phyloP scores from a whole-genome alignment of 2,329 filamentous ascomycete species.

The Colletotrichum ledebouriae region DNA sequence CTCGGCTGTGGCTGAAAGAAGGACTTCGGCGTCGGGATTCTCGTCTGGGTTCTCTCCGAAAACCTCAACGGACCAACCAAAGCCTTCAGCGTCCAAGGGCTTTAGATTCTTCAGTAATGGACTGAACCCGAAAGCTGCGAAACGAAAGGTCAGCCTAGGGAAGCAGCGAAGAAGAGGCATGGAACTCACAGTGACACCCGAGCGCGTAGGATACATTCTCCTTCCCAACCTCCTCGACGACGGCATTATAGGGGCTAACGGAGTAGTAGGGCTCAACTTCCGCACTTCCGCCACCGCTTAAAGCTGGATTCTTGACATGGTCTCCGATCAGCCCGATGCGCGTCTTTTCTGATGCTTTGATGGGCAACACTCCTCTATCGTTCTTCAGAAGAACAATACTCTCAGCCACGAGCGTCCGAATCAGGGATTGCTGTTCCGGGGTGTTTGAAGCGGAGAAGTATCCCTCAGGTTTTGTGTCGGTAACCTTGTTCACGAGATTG shows the following conservation, averaged over 20 bases:
- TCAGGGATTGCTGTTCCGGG: conserved; percentile 68
- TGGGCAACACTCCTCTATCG: conserved; percentile 71
- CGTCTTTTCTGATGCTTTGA: conserved; percentile 69
- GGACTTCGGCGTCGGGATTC: conserved; percentile 9
- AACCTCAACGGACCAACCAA: conserved; percentile 40
- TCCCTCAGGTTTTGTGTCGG: conserved; percentile 51
- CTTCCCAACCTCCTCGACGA: conserved; percentile 57
- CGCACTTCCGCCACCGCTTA: conserved; percentile 73
- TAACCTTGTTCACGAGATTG: conserved; percentile 66
- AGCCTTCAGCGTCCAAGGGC: conserved; percentile 10
- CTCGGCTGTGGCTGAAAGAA: conserved; percentile 28
- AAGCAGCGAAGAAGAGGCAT: background rate
- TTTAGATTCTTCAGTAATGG: conserved; percentile 33
- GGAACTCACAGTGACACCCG: conserved; percentile 65
- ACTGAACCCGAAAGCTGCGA: conserved; percentile 40
- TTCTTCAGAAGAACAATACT: conserved; percentile 84
- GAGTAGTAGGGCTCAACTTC: conserved; percentile 73
- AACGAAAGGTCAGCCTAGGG: background rate
- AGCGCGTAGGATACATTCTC: conserved; percentile 63
- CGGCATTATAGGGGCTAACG: conserved; percentile 79
- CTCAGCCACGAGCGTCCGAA: conserved; percentile 75
- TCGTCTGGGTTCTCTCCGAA: conserved; percentile 39
- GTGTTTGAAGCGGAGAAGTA: conserved; percentile 64
- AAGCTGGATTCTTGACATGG: conserved; percentile 45
- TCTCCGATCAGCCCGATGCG: conserved; percentile 44